phyloP scores from a whole-genome alignment of 345 rosid genomes.

The Eutrema japonicum region DNA sequence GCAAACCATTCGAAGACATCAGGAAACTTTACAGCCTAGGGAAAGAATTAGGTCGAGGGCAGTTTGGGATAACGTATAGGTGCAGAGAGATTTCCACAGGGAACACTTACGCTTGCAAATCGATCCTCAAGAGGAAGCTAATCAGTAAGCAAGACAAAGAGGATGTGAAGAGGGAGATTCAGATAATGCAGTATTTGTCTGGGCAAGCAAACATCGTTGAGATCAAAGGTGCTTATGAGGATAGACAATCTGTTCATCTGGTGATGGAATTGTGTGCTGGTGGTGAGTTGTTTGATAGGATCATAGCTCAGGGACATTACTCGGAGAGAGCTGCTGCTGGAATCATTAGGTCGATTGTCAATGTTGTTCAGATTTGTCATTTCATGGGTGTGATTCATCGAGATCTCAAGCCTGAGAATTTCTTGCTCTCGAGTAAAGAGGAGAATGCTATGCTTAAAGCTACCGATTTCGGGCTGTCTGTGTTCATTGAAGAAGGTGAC shows the following conservation, averaged over 20 bases:
- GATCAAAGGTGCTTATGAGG: slow-evolving; percentile 78
- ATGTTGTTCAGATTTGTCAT: slow-evolving; percentile 83
- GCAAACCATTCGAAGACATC: slow-evolving; percentile 72
- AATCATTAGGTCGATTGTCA: slow-evolving; percentile 64
- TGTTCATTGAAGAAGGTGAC: slow-evolving; percentile 82
- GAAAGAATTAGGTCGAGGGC: slow-evolving; percentile 84
- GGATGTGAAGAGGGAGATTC: slow-evolving; percentile 75
- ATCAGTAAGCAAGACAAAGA: slow-evolving; percentile 64
- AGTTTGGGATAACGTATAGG: slow-evolving; percentile 76
- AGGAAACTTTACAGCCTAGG: slow-evolving; percentile 60
- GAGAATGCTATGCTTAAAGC: slow-evolving; percentile 74
- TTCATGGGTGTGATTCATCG: slow-evolving; percentile 90
- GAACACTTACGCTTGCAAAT: slow-evolving; percentile 72
- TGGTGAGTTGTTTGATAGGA: slow-evolving; percentile 87
- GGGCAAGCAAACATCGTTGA: slow-evolving; percentile 84
- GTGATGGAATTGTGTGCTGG: slow-evolving; percentile 95
- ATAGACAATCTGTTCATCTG: slow-evolving; percentile 71
- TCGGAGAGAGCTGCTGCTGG: slow-evolving; percentile 79
- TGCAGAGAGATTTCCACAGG: slow-evolving; percentile 75
- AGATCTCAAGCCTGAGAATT: slow-evolving; percentile 93
- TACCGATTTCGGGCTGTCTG: slow-evolving; percentile 85
- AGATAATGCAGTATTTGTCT: slow-evolving; percentile 82
- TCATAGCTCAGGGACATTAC: slow-evolving; percentile 75
- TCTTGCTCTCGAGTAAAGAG: slow-evolving; percentile 69
- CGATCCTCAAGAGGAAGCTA: slow-evolving; percentile 78